Conservation (phyloP, 352 stramenopile genomes). For the Phytophthora sansomeana region DNA sequence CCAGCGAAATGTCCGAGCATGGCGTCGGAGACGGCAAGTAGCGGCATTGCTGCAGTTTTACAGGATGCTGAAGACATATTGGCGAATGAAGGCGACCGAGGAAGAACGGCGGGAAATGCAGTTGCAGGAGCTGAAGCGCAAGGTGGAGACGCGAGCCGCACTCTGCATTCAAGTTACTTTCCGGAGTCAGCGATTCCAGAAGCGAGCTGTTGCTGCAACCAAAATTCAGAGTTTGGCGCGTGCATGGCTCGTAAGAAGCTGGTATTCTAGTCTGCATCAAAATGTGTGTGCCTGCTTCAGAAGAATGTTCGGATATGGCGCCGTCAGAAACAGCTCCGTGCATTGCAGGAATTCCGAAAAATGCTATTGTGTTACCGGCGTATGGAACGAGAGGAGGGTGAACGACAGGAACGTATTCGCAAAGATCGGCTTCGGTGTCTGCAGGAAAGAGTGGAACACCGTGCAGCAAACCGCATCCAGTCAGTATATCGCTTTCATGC, state of each 20-base stretch:
- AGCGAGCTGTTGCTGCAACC: slow-evolving; percentile 35
- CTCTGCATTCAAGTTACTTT: slow-evolving; percentile 27
- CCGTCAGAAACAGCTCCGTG: slow-evolving; percentile 41
- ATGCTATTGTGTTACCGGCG: slow-evolving; percentile 44
- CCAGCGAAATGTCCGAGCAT: slow-evolving; percentile 53
- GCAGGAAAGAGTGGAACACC: slow-evolving; percentile 40
- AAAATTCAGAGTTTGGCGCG: slow-evolving; percentile 45
- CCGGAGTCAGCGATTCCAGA: slow-evolving; percentile 26
- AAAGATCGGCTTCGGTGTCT: slow-evolving; percentile 28
- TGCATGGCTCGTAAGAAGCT: slow-evolving; percentile 19
- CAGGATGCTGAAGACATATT: slow-evolving; percentile 47
- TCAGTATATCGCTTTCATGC: slow-evolving; percentile 31
- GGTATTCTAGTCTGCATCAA: slow-evolving; percentile 21
- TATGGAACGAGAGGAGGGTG: slow-evolving; percentile 38
- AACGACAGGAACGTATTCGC: slow-evolving; percentile 37
- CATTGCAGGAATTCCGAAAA: slow-evolving; percentile 39
- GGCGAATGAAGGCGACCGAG: slow-evolving; percentile 38
- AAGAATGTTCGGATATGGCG: slow-evolving; percentile 52
- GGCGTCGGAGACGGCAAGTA: slow-evolving; percentile 46
- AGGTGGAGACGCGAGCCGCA: slow-evolving; percentile 32
- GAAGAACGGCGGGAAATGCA: slow-evolving; percentile 24
- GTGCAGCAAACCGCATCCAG: slow-evolving; percentile 45
- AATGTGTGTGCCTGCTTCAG: slow-evolving; percentile 42
- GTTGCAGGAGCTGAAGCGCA: slow-evolving; percentile 23
- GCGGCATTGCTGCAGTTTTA: slow-evolving; percentile 45